phyloP scores from a whole-genome alignment of 371 early-diverging fungal genomes.

The Blyttiomyces sp. region DNA sequence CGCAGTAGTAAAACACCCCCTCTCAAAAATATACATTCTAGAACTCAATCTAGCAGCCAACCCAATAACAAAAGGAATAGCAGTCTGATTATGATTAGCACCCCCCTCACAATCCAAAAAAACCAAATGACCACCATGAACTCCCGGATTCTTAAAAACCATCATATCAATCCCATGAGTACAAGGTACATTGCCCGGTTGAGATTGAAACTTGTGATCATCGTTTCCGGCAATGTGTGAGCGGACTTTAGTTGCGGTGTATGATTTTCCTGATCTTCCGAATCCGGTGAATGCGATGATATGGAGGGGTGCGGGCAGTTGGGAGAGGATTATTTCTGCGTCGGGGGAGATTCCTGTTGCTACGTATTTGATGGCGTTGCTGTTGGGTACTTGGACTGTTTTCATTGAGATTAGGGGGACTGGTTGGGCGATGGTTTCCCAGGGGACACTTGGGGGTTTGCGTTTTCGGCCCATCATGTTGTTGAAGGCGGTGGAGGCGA shows the following conservation, averaged over 20 bases:
- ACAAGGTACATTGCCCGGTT: slow-evolving; percentile 48
- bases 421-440: slow-evolving; percentile 34
- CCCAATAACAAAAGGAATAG: slow-evolving; percentile 51
- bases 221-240: slow-evolving; percentile 30
- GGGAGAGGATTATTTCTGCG: slow-evolving; percentile 38
- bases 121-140: slow-evolving; percentile 36
- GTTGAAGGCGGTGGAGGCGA: neutral
- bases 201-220: slow-evolving; percentile 24
- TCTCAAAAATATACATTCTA: slow-evolving; percentile 47
- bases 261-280: slow-evolving; percentile 49
- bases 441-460: slow-evolving; percentile 25
- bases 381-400: slow-evolving; percentile 4
- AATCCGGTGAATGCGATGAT: slow-evolving; percentile 48
- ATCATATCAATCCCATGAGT: slow-evolving; percentile 55
- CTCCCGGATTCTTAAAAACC: slow-evolving; percentile 38
- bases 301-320: slow-evolving; percentile 40
- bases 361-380: slow-evolving; percentile 30
- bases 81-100: slow-evolving; percentile 51
- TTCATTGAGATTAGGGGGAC: slow-evolving; percentile 38
- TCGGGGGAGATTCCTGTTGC: slow-evolving; percentile 45
- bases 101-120: slow-evolving; percentile 53
- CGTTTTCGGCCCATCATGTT: slow-evolving; percentile 9
- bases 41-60: slow-evolving; percentile 45
- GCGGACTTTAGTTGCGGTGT: slow-evolving; percentile 39
- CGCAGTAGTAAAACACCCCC: slow-evolving; percentile 51